Evolutionary conservation across 306 rosid genomes (phyloP).

Genomic region (Inga leiocalycina): DNA sequence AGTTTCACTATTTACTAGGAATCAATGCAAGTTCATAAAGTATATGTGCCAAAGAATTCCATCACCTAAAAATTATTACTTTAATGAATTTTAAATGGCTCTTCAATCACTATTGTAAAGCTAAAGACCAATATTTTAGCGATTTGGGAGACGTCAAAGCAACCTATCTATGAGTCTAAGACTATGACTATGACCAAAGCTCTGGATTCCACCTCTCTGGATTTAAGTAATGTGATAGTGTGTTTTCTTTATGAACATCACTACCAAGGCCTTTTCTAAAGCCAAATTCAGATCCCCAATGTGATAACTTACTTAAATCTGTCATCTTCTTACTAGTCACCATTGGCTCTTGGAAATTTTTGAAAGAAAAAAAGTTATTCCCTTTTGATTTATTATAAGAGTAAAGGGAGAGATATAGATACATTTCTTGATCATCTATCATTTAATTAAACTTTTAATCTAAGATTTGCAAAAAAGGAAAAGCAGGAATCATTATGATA

Average conservation of each 20-base stretch:
- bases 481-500: constrained; percentile 50
- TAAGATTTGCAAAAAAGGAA: constrained; percentile 53
- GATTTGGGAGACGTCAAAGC: constrained; percentile 43
- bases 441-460: constrained; percentile 55
- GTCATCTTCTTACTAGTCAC: constrained; percentile 28
- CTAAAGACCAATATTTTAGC: constrained; percentile 12
- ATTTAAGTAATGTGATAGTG: constrained; percentile 35
- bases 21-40: not conserved
- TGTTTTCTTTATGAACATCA: constrained; percentile 41
- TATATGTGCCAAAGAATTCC: not conserved
- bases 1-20: not conserved
- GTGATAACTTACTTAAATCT: constrained; percentile 40
- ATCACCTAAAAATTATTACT: not conserved
- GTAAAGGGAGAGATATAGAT: constrained; percentile 38
- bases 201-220: constrained; percentile 58
- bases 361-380: constrained; percentile 43
- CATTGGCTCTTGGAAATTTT: constrained; percentile 29
- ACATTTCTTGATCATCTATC: constrained; percentile 25
- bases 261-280: constrained; percentile 34
- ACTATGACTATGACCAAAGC: constrained; percentile 33
- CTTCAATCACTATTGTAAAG: not conserved
- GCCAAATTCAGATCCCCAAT: constrained; percentile 46
- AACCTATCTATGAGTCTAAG: constrained; percentile 42
- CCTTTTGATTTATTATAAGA: constrained; percentile 53
- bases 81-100: not conserved